Conservation (phyloP, 176 grass and related monocot species). For the Metroxylon sagu region DNA sequence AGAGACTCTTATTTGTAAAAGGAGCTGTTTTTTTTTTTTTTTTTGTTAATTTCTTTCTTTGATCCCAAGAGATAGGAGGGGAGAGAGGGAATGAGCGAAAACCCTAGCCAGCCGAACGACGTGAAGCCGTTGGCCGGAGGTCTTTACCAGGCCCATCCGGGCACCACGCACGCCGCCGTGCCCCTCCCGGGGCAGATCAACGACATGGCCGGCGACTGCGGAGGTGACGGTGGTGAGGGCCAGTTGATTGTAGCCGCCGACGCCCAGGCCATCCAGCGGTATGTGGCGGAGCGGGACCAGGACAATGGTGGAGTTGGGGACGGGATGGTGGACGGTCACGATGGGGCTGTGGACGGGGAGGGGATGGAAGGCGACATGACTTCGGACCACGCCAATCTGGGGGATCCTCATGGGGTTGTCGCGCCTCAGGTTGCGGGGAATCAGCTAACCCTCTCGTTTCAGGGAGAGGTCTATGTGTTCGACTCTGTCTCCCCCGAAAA, state of each 20-base stretch:
- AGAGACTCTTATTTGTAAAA: too few species aligned
- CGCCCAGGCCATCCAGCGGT: slow-evolving; percentile 43
- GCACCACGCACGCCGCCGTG: not conserved
- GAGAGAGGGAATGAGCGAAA: slow-evolving; percentile 22
- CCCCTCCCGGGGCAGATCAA: slow-evolving; percentile 21
- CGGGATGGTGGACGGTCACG: slow-evolving; percentile 57
- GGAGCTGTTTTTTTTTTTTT: too few species aligned
- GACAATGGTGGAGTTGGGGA: slow-evolving; percentile 12
- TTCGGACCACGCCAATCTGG: slow-evolving; percentile 22
- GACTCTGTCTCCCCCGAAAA: slow-evolving; percentile 97
- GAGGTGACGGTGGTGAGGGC: slow-evolving; percentile 2
- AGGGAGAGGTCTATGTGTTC: slow-evolving; percentile 96
- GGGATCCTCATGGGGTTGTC: slow-evolving; percentile 29
- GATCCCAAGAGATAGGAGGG: not conserved
- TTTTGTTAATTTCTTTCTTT: too few species aligned
- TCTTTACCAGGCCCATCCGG: slow-evolving; percentile 48
- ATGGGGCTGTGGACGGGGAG: slow-evolving; percentile 19
- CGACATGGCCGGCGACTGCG: not conserved
- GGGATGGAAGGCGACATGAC: slow-evolving; percentile 26
- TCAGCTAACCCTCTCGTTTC: slow-evolving; percentile 92
- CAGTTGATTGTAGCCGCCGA: slow-evolving; percentile 32
- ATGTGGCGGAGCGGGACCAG: slow-evolving; percentile 8
- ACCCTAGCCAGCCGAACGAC: slow-evolving; percentile 46
- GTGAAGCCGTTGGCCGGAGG: slow-evolving; percentile 39
- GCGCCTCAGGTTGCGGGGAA: slow-evolving; percentile 34